phyloP scores from a whole-genome alignment of 164 flowering plant genomes.

The Chloranthus sessilifolius region DNA sequence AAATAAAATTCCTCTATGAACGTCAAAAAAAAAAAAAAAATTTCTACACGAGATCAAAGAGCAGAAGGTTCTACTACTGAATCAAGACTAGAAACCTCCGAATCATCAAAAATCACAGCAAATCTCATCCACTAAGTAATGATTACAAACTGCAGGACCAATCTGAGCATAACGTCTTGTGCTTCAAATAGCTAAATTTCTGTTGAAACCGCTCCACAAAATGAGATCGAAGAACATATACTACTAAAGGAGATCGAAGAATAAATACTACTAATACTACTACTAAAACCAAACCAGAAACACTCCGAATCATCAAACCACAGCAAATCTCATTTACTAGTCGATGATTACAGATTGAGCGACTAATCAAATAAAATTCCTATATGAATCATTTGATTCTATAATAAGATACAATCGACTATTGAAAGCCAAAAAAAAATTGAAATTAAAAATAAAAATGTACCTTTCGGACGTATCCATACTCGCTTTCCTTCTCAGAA shows the following conservation, averaged over 20 bases:
- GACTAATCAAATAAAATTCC: background rate
- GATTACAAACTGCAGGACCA: background rate
- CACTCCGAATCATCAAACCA: background rate
- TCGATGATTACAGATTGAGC: background rate
- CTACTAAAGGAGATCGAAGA: no score
- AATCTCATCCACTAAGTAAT: no score
- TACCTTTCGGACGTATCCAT: conserved; percentile 20
- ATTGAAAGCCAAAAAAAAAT: background rate
- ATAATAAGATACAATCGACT: background rate
- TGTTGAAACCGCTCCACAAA: no score
- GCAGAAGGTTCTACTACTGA: no score
- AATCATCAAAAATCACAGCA: no score
- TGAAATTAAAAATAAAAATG: background rate
- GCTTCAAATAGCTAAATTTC: no score
- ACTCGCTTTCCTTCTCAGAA: conserved; percentile 98
- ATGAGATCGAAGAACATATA: background rate
- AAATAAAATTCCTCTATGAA: no score
- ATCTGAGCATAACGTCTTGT: no score
- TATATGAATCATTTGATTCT: background rate
- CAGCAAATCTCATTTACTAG: background rate
- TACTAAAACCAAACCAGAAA: no score
- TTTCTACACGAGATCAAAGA: background rate
- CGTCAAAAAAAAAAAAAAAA: background rate
- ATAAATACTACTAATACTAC: no score
- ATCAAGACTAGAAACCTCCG: no score